A percentile compares a stretch with the other conserved stretches of the same genome.
phyloP scores from a whole-genome alignment of 768 basidiomycete genomes.

The Antrodiella citrinella region DNA sequence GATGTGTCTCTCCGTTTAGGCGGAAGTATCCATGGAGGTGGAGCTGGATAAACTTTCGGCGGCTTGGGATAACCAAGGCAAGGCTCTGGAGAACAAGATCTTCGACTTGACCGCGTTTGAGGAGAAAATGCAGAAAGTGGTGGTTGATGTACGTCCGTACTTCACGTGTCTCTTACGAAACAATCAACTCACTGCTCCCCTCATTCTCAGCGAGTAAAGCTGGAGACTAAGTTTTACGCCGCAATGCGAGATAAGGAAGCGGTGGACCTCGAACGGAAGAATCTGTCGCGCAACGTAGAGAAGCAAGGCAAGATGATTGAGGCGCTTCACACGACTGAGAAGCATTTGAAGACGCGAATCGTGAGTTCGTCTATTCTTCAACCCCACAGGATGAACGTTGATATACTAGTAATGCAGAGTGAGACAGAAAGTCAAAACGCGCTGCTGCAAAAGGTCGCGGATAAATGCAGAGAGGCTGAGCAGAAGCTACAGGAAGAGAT shows the following conservation, averaged over 20 bases:
- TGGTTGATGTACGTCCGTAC: conserved; percentile 60
- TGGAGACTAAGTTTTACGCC: conserved; percentile 90
- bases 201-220: conserved; percentile 75
- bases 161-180: not conserved
- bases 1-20: no score
- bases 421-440: no score
- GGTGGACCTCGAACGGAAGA: conserved; percentile 67
- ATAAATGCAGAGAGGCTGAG: no score
- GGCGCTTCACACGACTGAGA: conserved; percentile 54
- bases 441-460: no score
- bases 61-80: conserved; percentile 80
- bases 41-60: conserved; percentile 83
- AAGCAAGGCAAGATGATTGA: conserved; percentile 62
- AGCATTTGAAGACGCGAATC: conserved; percentile 46
- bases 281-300: conserved; percentile 44
- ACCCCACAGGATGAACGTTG: no score
- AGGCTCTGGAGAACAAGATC: conserved; percentile 76
- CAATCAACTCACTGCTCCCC: no score
- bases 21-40: conserved; percentile 67
- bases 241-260: conserved; percentile 88
- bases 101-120: conserved; percentile 74
- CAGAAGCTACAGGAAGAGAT: no score
- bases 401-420: no score
- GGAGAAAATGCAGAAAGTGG: conserved; percentile 55
- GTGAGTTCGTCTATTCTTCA: no score